These are phyloP conservation scores for Crassisporium funariophilum DNA, from an alignment of 768 basidiomycete genomes.

Conservation along the genomic window DNA sequence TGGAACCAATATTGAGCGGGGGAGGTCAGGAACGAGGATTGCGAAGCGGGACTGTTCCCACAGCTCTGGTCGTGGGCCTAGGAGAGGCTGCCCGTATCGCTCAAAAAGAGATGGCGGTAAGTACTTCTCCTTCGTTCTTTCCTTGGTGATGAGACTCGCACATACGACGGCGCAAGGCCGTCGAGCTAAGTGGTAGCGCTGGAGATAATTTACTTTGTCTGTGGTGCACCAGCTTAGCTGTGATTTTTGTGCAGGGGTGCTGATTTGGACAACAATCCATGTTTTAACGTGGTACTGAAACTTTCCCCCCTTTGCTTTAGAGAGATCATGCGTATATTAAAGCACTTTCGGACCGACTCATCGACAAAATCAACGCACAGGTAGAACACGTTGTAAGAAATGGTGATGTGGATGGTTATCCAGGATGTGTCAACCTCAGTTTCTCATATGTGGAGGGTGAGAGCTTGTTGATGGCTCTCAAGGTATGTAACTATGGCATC, in stretches of 20 bases:
- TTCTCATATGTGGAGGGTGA: slow-evolving; percentile 98
- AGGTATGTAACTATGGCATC: slow-evolving; percentile 44
- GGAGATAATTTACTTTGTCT: slow-evolving; percentile 11
- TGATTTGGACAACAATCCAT: slow-evolving; percentile 45
- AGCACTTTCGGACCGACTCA: slow-evolving; percentile 76
- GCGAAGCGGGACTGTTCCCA: slow-evolving; percentile 91
- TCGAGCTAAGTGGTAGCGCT: slow-evolving; percentile 48
- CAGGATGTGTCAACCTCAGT: slow-evolving; percentile 94
- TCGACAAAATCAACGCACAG: slow-evolving; percentile 76
- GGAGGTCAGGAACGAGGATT: slow-evolving; percentile 97
- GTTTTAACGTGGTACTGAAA: not conserved
- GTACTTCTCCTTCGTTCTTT: slow-evolving; percentile 35
- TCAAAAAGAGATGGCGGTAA: slow-evolving; percentile 88
- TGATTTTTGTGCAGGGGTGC: slow-evolving; percentile 93
- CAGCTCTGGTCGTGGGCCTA: slow-evolving; percentile 85
- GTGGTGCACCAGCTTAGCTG: slow-evolving; percentile 47
- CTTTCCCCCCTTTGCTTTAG: slow-evolving; percentile 40
- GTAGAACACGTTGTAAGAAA: slow-evolving; percentile 94
- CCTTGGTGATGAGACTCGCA: slow-evolving; percentile 50
- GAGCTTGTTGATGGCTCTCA: slow-evolving; percentile 95
- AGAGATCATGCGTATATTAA: slow-evolving; percentile 78
- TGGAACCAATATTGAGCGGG: slow-evolving; percentile 94
- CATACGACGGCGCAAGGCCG: slow-evolving; percentile 24
- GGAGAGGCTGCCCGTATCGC: slow-evolving; percentile 96
- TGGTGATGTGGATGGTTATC: slow-evolving; percentile 89